These are phyloP conservation scores for Aspergillus viridinutans DNA, from an alignment of 2,329 filamentous ascomycete genomes.

Conservation along the genomic window DNA sequence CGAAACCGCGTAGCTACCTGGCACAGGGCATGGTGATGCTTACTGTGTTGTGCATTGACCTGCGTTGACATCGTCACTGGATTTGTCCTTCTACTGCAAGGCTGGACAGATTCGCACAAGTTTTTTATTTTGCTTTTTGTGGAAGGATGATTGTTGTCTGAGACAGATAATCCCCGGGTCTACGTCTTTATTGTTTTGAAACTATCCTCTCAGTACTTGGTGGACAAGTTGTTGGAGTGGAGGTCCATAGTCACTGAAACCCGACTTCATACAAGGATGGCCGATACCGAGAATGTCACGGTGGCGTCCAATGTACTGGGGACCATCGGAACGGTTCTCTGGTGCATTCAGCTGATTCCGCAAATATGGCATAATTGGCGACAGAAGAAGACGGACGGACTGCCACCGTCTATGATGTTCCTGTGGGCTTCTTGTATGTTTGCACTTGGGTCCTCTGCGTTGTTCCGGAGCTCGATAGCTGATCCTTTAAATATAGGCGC, in stretches of 20 bases:
- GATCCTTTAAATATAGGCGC: conserved; percentile 24
- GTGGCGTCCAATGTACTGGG: conserved; percentile 36
- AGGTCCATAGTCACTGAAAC: not conserved
- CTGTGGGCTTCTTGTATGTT: conserved; percentile 55
- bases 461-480: not conserved
- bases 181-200: not conserved
- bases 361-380: conserved; percentile 61
- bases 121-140: not conserved
- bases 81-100: not conserved
- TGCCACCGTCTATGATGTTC: conserved; percentile 59
- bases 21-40: not conserved
- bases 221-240: not conserved
- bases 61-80: not conserved
- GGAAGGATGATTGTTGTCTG: not conserved
- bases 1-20: not conserved
- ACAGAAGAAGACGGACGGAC: conserved; percentile 57
- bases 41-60: not conserved
- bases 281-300: conserved; percentile 23
- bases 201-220: not conserved
- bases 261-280: conserved; percentile 2
- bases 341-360: conserved; percentile 38
- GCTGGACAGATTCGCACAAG: not conserved
- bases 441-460: not conserved
- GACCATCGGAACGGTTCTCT: conserved; percentile 40
- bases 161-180: not conserved